Evolutionary conservation across 257 asterid species (phyloP).

Genomic region (Petunia secreta): DNA sequence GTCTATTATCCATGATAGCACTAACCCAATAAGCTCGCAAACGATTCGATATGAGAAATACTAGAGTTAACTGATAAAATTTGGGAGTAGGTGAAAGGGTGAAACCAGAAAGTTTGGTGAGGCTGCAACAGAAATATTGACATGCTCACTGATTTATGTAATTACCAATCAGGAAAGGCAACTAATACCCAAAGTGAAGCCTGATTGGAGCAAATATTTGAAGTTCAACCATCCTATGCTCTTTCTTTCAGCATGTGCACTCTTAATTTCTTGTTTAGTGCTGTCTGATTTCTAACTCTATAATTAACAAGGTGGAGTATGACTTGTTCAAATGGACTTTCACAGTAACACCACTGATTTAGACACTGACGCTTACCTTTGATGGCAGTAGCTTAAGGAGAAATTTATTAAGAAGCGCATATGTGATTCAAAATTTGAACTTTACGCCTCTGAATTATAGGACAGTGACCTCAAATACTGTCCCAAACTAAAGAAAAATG

Average conservation of each 20-base stretch:
- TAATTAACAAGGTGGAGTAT: not conserved
- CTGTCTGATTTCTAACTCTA: not conserved
- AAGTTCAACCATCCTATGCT: not conserved
- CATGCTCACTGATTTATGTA: not conserved
- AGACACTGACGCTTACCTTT: not conserved
- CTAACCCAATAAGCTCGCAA: not conserved
- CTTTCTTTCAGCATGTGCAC: not conserved
- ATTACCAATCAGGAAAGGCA: not conserved
- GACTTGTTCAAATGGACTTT: conserved; percentile 1
- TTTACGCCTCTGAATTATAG: no score
- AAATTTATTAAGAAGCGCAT: no score
- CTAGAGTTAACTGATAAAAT: not conserved
- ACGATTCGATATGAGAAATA: not conserved
- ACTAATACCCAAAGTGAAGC: not conserved
- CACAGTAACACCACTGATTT: not conserved
- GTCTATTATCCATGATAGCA: not conserved
- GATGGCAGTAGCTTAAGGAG: no score
- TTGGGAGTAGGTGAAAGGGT: not conserved
- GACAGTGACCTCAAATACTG: no score
- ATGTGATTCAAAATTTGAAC: no score
- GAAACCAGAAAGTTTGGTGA: not conserved
- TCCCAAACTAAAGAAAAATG: no score
- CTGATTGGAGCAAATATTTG: not conserved
- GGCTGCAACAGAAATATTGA: not conserved
- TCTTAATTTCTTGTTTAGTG: not conserved